These are phyloP conservation scores for Xylaria bambusicola DNA, from an alignment of 495 filamentous ascomycete species.

Conservation along the genomic window DNA sequence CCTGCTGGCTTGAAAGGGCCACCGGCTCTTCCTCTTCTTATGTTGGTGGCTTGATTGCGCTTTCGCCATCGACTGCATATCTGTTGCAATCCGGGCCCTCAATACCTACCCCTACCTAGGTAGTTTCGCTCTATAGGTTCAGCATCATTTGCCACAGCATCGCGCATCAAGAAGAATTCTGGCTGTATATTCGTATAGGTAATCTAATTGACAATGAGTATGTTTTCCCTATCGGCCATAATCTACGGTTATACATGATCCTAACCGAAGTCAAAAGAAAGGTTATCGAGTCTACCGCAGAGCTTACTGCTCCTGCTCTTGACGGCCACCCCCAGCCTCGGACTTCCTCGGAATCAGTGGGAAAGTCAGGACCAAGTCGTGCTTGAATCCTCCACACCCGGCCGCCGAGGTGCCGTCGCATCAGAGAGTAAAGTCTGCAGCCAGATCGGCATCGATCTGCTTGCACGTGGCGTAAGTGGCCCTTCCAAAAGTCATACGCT, in stretches of 20 bases:
- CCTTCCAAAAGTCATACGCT: background rate
- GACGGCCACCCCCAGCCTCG: slow-evolving; percentile 15
- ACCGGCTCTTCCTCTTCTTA: too few species aligned
- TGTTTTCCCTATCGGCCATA: too few species aligned
- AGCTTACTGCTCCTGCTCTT: slow-evolving; percentile 25
- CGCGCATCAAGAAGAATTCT: too few species aligned
- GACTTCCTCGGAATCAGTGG: slow-evolving; percentile 22
- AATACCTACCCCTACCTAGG: too few species aligned
- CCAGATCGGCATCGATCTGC: slow-evolving; percentile 69
- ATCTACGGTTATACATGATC: background rate
- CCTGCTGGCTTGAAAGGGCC: too few species aligned
- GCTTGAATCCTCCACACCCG: slow-evolving; percentile 21
- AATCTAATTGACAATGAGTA: background rate
- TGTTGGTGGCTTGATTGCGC: too few species aligned
- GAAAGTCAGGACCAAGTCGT: slow-evolving; percentile 21
- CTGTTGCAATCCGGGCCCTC: too few species aligned
- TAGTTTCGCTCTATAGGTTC: too few species aligned
- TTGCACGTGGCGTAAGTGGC: slow-evolving; percentile 57
- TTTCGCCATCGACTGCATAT: too few species aligned
- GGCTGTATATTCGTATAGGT: too few species aligned
- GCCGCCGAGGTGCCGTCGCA: slow-evolving; percentile 69
- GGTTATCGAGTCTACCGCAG: slow-evolving; percentile 19
- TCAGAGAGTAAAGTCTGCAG: slow-evolving; percentile 77
- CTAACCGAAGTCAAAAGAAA: slow-evolving; percentile 4
- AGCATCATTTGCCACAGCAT: too few species aligned